Base-by-base conservation (phyloP, 192 early-diverging fungal species). In the Phycomyces blakesleeanus region DNA sequence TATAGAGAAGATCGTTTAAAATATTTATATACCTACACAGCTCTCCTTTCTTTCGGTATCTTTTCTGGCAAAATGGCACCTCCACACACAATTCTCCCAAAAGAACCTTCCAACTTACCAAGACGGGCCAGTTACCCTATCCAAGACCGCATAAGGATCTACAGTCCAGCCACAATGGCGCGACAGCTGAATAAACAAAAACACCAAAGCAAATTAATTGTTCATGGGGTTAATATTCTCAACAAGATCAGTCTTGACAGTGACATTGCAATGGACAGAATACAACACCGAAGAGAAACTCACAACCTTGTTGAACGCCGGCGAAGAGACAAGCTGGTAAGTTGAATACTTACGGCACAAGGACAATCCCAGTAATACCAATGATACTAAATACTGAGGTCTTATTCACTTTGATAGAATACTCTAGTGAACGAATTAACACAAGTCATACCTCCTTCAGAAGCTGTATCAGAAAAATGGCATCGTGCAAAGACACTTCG, bases 231-330 rank as follows among this genome's bases (percentile, higher is more conserved):
- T 44, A 89, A 89, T 57, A 87, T 89, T 58, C 78, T 89, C 59
- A 89, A 89, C 61, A 78, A 80, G 51, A 84, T 81, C 59, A 86
- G 83, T 50, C 68, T 89, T 18, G 88, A 89, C 61, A 83, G 82
- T 47, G 81, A 84, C 59, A 88, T 83, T 0, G 84, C 83, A 8
- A 79, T 85, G 51, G 84, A 86, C 71, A 80, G 85, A 53, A 76
- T 90, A 55, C 81, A 84, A 67, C 77, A 83, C 18, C 74, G 88
- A 26, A 80, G 85, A 66, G 88, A 87, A 73, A 87, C 83, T 24
- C 88, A 90, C 66, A 90, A 90, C 65, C 80, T 80, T 61, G 86
- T 90, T 15, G 88, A 90, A 69, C 74, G 88, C 16, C 76, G 84
- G 56, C 81, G 88, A 24, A 73, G 88, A 47, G 86, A 90, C 71